A percentile compares a stretch with the other conserved stretches of the same genome.
phyloP scores from a whole-genome alignment of 306 rosid species.

The Inga laurina region DNA sequence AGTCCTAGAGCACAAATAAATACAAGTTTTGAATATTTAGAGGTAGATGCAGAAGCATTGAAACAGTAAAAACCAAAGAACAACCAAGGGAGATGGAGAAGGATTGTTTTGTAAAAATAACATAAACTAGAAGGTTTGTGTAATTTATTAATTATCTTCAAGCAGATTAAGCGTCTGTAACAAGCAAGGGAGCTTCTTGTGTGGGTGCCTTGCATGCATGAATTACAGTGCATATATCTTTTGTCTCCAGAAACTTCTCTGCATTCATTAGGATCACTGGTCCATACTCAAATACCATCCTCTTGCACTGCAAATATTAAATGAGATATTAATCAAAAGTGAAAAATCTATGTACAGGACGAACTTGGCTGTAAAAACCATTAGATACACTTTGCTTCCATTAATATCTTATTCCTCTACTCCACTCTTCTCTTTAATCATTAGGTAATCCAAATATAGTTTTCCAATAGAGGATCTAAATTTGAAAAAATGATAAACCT shows the following conservation, averaged over 20 bases:
- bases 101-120: neutral
- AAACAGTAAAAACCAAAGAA: neutral
- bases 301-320: conserved; percentile 78
- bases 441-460: neutral
- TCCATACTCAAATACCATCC: conserved; percentile 69
- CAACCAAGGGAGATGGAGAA: no score
- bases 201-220: conserved; percentile 61
- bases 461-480: no score
- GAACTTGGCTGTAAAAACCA: neutral
- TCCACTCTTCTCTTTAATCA: neutral
- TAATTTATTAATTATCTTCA: neutral
- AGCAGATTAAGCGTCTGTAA: conserved; percentile 39
- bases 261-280: conserved; percentile 63
- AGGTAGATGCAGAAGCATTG: neutral
- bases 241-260: conserved; percentile 69
- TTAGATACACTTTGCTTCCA: neutral
- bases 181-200: neutral
- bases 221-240: conserved; percentile 66
- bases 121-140: neutral
- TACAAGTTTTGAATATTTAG: neutral
- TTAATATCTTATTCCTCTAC: neutral
- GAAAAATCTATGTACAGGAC: neutral
- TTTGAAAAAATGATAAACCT: neutral
- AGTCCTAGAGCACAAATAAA: neutral
- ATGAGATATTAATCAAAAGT: neutral